Evolutionary conservation across 495 filamentous ascomycete species (phyloP), one percentile per base, ranked within the genome.

Genomic region (Aspergillus sclerotiicarbonarius): DNA sequence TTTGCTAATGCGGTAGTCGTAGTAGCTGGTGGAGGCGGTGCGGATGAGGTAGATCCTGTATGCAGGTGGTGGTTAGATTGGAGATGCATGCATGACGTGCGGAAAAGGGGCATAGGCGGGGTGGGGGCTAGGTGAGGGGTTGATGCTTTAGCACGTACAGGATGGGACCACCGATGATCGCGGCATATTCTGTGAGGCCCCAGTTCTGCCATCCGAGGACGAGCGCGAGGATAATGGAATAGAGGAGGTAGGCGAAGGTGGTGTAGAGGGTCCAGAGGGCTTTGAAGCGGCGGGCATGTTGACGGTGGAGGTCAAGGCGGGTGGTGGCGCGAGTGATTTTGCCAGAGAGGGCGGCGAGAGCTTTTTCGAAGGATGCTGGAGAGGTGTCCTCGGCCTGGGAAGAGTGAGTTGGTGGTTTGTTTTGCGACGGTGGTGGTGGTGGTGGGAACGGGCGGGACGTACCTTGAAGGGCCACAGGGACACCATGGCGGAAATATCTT

Each of bases 331-430:
- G 77, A 15, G 87, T 78, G 67, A 98, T 96, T 76, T 93, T 96
- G 29, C 76, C 77, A 13, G 92, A 85, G 43, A 98, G 82, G 10
- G 84, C 81, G 15, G 89, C 88, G 43, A 98, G 86, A 0, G 87
- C 83, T 75, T 91, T 96, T 72, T 98, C 94, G 65, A 98, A 98
- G 6, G 86, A 89, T 39, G 92, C 93, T 2, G 93, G 88, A 62
- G 92, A 96, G 69, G 83, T 88, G 64, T 90, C 85, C 58, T 91
- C 83, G 73, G 87, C 84, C 90, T 95, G 64, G 15, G 55, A 19
- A 41, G 35, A 51, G 53, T 50, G 15, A 57, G 53, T 54, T 29
- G 52, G 43, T 29, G 29, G 15, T 61, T 13, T 30, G 8, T 19
- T 51, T 3, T 25, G 45, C n/a, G 37, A 21, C 33, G 21, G n/a